Evolutionary conservation across 768 basidiomycete genomes (phyloP).

Genomic region (Fomitopsis pulvina): DNA sequence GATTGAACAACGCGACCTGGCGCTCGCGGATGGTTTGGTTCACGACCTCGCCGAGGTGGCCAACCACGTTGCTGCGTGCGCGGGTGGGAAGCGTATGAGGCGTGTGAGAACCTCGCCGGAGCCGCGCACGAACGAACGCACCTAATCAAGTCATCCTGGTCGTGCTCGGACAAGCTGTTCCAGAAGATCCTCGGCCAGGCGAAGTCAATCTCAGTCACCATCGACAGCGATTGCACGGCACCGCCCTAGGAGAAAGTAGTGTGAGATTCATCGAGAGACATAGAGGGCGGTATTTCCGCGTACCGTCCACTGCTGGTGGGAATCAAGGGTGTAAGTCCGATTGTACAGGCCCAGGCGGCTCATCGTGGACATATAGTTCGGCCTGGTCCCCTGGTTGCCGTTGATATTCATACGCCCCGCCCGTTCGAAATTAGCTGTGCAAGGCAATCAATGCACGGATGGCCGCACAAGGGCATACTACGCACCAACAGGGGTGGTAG

Average conservation of each 20-base stretch:
- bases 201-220: slow-evolving; percentile 32
- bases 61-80: slow-evolving; percentile 30
- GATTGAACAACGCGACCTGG: slow-evolving; percentile 29
- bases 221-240: slow-evolving; percentile 30
- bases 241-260: slow-evolving; percentile 23
- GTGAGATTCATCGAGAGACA: not conserved
- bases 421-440: slow-evolving; percentile 32
- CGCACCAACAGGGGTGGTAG: slow-evolving; percentile 31
- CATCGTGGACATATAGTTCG: slow-evolving; percentile 32
- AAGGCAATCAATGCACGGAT: not conserved
- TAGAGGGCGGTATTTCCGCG: not conserved
- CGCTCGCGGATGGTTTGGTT: slow-evolving; percentile 24
- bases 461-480: not conserved
- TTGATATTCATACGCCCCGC: slow-evolving; percentile 31
- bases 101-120: not conserved
- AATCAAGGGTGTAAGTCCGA: slow-evolving; percentile 31
- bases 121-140: not conserved
- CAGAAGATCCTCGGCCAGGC: slow-evolving; percentile 34
- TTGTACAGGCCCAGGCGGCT: slow-evolving; percentile 26
- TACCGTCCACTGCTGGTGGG: slow-evolving; percentile 33
- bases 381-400: slow-evolving; percentile 33
- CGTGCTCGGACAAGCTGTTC: slow-evolving; percentile 26
- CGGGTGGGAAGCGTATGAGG: not conserved
- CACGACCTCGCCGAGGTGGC: slow-evolving; percentile 30
- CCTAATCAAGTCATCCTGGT: slow-evolving; percentile 31